phyloP scores from a whole-genome alignment of 352 stramenopile genomes.

The Pythium plurisporium region DNA sequence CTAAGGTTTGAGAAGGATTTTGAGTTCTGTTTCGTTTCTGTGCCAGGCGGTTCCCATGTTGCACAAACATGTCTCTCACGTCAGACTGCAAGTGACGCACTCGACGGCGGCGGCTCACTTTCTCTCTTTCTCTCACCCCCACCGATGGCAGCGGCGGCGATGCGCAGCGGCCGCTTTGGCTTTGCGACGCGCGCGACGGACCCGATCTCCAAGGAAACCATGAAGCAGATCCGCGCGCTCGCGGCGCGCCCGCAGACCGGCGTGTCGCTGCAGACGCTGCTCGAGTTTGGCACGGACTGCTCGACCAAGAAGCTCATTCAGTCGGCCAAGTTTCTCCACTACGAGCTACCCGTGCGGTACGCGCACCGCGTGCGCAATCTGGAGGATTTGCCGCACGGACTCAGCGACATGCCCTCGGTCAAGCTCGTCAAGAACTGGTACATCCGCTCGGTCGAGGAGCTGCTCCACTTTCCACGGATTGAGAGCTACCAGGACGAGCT shows the following conservation, averaged over 20 bases:
- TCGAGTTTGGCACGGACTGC: slow-evolving; percentile 85
- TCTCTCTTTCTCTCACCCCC: neutral
- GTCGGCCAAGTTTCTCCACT: slow-evolving; percentile 95
- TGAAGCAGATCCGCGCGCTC: slow-evolving; percentile 63
- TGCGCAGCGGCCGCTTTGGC: slow-evolving; percentile 24
- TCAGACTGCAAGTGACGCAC: slow-evolving; percentile 5
- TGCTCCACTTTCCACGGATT: slow-evolving; percentile 84
- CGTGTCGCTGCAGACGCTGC: slow-evolving; percentile 84
- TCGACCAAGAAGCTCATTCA: slow-evolving; percentile 85
- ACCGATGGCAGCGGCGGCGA: slow-evolving; percentile 4
- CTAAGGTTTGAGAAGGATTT: too few relatives aligned
- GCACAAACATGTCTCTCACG: slow-evolving; percentile 15
- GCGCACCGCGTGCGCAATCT: slow-evolving; percentile 95
- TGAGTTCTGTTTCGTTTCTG: slow-evolving; percentile 5
- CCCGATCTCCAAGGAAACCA: slow-evolving; percentile 29
- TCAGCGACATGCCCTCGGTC: slow-evolving; percentile 93
- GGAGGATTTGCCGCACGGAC: slow-evolving; percentile 91
- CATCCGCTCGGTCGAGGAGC: slow-evolving; percentile 94
- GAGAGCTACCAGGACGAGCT: slow-evolving; percentile 86
- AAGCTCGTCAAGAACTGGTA: slow-evolving; percentile 97
- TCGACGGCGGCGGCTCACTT: slow-evolving; percentile 2
- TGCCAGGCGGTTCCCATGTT: neutral
- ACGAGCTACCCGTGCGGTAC: slow-evolving; percentile 98
- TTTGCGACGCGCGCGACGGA: slow-evolving; percentile 22
- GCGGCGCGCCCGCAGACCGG: slow-evolving; percentile 75